These are phyloP conservation scores for Crithidia brevicula DNA, from an alignment of 208 protist species.

Conservation along the genomic window DNA sequence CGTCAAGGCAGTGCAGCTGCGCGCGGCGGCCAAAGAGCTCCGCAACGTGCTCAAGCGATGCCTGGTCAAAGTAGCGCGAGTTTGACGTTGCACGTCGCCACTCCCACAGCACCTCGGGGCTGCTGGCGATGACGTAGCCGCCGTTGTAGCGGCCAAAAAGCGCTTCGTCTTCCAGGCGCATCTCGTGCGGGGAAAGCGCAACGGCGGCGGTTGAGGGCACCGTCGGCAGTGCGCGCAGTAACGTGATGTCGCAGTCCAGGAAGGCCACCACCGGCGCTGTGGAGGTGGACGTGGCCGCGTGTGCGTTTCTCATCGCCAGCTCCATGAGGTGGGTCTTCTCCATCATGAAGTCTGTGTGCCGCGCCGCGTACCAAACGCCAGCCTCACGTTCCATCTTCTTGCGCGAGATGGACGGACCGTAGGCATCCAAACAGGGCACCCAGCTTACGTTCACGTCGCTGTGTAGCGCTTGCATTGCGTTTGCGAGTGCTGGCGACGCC, in stretches of 20 bases:
- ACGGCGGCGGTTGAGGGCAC: conserved; percentile 38
- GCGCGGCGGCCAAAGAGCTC: conserved; percentile 28
- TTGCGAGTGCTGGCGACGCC: background rate
- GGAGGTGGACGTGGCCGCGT: background rate
- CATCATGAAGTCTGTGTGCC: conserved; percentile 89
- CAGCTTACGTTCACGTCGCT: conserved; percentile 52
- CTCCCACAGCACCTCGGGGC: conserved; percentile 48
- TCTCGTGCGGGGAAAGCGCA: conserved; percentile 71
- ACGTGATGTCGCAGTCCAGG: conserved; percentile 77
- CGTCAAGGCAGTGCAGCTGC: conserved; percentile 49
- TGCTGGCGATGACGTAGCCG: conserved; percentile 54
- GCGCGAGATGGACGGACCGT: conserved; percentile 56
- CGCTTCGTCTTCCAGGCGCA: conserved; percentile 46
- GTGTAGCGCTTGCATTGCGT: conserved; percentile 15
- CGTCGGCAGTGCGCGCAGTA: conserved; percentile 51
- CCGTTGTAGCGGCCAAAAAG: conserved; percentile 84
- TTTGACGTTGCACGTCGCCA: conserved; percentile 65
- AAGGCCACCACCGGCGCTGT: conserved; percentile 43
- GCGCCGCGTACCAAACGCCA: conserved; percentile 72
- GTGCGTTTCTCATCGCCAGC: conserved; percentile 41
- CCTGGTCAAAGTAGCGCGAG: conserved; percentile 82
- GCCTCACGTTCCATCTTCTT: conserved; percentile 63
- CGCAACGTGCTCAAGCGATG: conserved; percentile 68
- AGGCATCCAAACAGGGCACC: conserved; percentile 72
- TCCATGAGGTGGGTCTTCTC: conserved; percentile 87